Evolutionary conservation across 1,284 basidiomycete genomes (phyloP), one percentile per base, ranked within the genome.

Genomic region (Moesziomyces sp.): DNA sequence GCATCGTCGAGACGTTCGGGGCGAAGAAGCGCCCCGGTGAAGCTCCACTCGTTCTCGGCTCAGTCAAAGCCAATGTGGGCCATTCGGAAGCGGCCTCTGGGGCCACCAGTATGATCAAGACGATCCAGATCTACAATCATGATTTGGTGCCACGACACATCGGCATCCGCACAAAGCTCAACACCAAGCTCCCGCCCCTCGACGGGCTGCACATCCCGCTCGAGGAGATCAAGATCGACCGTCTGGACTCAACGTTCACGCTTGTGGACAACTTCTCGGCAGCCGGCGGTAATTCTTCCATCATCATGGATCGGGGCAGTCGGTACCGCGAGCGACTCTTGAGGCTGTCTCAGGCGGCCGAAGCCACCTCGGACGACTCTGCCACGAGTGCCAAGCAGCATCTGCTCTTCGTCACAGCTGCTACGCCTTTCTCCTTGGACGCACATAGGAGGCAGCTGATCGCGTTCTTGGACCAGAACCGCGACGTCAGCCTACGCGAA

Each of bases 191-290:
- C 3, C 70, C 70, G 46, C 51, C 55, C n/a, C 58, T 76, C 3
- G 58, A 58, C 13, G 74, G 74, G 6, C 42, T 76, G 38, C 57
- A 64, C 19, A 58, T 76, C 5, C 70, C 63, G 2, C 1, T 69
- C 45, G 34, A 62, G 26, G 61, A 54, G 21, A 60, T 49, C 13
- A 56, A 52, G 43, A 58, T 63, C n/a, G 59, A 40, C 46, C 52
- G 56, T 14, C 30, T 58, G 24, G 40, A 58, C 10, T n/a, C 47
- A 5, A 48, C 58, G 10, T 67, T 55, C 19, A 59, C 65, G 45
- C 66, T 70, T 28, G 74, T 77, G 35, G 63, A 66, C 61, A 77
- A 77, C 54, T 77, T 77, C 13, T 65, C 64, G 14, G 75, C 75
- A 24, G 75, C 75, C 0, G 75, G 70, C 5, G 75, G 72, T n/a